Conservation (phyloP, 1,284 basidiomycete species). For the Ganoderma sinense region DNA sequence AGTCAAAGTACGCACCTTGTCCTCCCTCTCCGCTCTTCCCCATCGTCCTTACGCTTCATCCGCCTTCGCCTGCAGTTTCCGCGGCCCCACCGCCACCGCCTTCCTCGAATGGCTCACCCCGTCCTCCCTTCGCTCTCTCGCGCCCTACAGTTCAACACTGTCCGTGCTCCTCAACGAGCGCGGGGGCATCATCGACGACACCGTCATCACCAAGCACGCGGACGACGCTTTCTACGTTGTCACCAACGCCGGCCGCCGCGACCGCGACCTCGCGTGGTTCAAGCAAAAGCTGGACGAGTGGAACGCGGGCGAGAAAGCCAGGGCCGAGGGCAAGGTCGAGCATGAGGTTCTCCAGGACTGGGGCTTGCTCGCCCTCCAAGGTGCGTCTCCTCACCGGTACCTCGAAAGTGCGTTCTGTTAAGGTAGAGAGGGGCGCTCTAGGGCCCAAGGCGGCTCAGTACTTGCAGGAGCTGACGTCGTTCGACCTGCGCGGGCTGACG, state of each 20-base stretch:
- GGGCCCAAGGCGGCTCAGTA: conserved; percentile 87
- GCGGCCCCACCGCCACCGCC: conserved; percentile 72
- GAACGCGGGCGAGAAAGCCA: conserved; percentile 65
- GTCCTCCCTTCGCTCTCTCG: conserved; percentile 75
- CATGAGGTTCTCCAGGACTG: conserved; percentile 86
- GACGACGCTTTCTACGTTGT: conserved; percentile 92
- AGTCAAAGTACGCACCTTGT: conserved; percentile 75
- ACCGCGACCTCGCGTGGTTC: conserved; percentile 87
- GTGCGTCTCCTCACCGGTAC: conserved; percentile 45
- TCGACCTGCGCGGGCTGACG: conserved; percentile 75
- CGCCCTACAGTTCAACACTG: conserved; percentile 79
- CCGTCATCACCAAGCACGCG: conserved; percentile 85
- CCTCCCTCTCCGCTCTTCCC: conserved; percentile 12
- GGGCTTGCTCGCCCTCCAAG: conserved; percentile 93
- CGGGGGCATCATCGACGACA: conserved; percentile 97
- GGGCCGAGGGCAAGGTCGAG: conserved; percentile 69
- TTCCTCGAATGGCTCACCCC: conserved; percentile 91
- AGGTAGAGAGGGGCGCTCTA: conserved; percentile 37
- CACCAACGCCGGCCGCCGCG: conserved; percentile 92
- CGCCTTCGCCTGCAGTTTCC: conserved; percentile 58
- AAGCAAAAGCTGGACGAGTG: conserved; percentile 72
- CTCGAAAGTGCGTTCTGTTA: neutral
- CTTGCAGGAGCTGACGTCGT: conserved; percentile 77
- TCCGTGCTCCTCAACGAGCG: conserved; percentile 89
- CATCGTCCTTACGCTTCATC: conserved; percentile 12